Evolutionary conservation across 495 filamentous ascomycete genomes (phyloP).

Genomic region (Tuber melanosporum): DNA sequence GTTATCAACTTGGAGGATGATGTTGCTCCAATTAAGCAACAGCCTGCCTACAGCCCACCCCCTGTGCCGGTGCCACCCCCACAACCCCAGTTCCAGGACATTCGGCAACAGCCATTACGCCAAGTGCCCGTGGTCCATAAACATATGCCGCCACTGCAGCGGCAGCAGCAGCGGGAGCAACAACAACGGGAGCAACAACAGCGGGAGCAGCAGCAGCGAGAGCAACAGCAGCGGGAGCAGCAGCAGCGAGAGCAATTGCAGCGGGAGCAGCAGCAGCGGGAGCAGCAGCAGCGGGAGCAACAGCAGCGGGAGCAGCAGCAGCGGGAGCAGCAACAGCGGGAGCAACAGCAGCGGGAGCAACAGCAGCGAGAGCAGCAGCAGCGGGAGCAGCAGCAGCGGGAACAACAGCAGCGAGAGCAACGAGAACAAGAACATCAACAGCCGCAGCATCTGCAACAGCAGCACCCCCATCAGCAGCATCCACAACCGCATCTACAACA

Average conservation of each 20-base stretch:
- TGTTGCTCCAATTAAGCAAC: background rate
- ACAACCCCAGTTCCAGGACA: conserved; percentile 5
- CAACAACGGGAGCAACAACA: background rate
- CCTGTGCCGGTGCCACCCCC: background rate
- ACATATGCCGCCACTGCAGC: background rate
- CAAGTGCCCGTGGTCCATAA: background rate
- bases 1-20: background rate
- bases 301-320: background rate
- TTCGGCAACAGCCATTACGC: conserved; percentile 2
- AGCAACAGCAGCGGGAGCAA: no score
- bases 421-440: no score
- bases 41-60: background rate
- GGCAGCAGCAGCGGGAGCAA: background rate
- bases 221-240: background rate
- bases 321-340: background rate
- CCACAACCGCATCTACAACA: background rate
- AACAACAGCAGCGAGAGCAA: background rate
- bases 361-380: no score
- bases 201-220: background rate
- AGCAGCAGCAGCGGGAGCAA: conserved; percentile 7
- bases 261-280: background rate
- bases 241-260: background rate
- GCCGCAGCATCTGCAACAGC: no score
- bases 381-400: no score
- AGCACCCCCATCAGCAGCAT: background rate